Evolutionary conservation across 2,329 filamentous ascomycete species (phyloP), one percentile per base, ranked within the genome.

Genomic region (Epichloe uncinata): DNA sequence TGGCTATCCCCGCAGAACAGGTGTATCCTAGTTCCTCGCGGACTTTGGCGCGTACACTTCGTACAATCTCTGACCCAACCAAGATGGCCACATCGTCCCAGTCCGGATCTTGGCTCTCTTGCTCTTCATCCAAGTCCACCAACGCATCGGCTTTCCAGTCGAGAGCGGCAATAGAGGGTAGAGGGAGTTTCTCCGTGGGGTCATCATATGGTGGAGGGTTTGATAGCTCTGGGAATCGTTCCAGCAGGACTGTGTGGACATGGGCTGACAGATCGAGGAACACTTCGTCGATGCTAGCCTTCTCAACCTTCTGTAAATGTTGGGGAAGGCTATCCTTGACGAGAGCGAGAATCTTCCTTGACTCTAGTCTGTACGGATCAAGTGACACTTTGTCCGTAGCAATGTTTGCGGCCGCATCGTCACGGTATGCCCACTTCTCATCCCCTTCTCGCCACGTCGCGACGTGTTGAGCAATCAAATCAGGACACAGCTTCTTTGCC

Each of bases 391-490:
- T 98, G 65, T 96, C 85, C 34, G 84, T 90, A 38, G 79, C 81
- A 57, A 96, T 93, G 58, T 87, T 82, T 60, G 78, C 79, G 49
- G 79, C 82, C 9, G 87, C 84, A 63, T 95, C 87, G 33, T 87
- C 79, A 50, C 85, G 83, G 63, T 98, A 98, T 11, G 83, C 86
- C 93, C 93, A 98, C 60, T 80, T 86, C 57, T 85, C 84, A 54
- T 96, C 87, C 0, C 91, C 91, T 64, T 95, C 90, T 59, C 86
- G 83, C 82, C 90, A 97, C 5, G 90, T 97, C 42, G 89, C 90
- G 16, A 97, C 93, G 65, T 98, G 93, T 66, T 96, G 91, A 49
- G 86, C 73, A 50, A 94, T 81, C 33, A 98, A 74, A 13, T 85
- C 73, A 0, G 91, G 90, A 60, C 93, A 98, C 54, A 87, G 73